Evolutionary conservation across 2,329 filamentous ascomycete species (phyloP).

Genomic region (Cladosporium halotolerans): DNA sequence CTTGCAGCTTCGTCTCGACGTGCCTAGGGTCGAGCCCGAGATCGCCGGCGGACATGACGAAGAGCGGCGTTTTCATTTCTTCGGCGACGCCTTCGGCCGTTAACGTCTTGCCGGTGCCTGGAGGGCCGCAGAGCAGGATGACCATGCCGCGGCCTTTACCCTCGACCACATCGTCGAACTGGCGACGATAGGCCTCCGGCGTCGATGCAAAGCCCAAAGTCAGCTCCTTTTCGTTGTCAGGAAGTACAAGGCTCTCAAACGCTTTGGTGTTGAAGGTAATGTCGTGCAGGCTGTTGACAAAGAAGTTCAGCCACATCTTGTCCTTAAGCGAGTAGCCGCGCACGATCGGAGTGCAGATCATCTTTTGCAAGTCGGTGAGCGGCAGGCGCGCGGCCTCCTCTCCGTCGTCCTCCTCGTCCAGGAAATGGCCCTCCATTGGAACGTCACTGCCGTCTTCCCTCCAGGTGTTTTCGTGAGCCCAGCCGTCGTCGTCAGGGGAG

Average conservation of each 20-base stretch:
- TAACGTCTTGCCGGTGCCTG: conserved; percentile 49
- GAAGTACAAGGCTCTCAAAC: conserved; percentile 46
- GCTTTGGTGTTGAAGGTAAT: conserved; percentile 42
- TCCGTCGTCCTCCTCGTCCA: conserved; percentile 16
- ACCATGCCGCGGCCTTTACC: conserved; percentile 50
- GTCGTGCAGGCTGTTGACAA: conserved; percentile 34
- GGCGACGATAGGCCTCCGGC: conserved; percentile 33
- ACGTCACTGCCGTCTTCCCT: conserved; percentile 19
- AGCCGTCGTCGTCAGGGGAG: conserved; percentile 17
- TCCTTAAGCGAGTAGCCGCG: conserved; percentile 36
- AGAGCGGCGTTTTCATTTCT: conserved; percentile 46
- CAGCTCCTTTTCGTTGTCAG: conserved; percentile 41
- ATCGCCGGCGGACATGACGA: conserved; percentile 45
- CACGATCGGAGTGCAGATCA: conserved; percentile 27
- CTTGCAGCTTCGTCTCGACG: conserved; percentile 41
- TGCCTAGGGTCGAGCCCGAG: conserved; percentile 38
- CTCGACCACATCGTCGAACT: conserved; percentile 46
- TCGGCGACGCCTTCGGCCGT: conserved; percentile 48
- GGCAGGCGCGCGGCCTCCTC: conserved; percentile 19
- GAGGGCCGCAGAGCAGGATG: conserved; percentile 45
- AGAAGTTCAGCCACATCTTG: conserved; percentile 39
- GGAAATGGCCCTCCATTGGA: conserved; percentile 30
- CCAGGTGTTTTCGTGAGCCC: conserved; percentile 15
- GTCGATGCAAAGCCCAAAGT: conserved; percentile 43
- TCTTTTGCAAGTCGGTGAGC: conserved; percentile 29